A percentile compares a stretch with the other conserved stretches of the same genome.
These are phyloP conservation scores for Pontederia crassipes DNA, from an alignment of 176 grass and related monocot species.

Conservation along the genomic window DNA sequence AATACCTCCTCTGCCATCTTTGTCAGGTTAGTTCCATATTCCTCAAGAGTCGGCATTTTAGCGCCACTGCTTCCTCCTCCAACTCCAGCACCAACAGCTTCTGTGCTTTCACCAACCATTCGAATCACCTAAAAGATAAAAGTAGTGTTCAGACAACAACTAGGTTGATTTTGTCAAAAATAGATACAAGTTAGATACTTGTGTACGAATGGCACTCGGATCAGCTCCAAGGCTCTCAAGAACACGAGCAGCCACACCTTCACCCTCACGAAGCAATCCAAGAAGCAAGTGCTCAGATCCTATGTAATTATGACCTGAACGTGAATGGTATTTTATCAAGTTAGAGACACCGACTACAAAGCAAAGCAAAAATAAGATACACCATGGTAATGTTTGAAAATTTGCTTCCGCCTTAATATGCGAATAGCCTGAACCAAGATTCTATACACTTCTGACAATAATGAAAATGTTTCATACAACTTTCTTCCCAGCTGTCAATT, in stretches of 20 bases:
- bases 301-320: slow-evolving; percentile 89
- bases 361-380: not conserved
- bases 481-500: no score
- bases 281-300: slow-evolving; percentile 92
- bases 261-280: slow-evolving; percentile 83
- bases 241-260: slow-evolving; percentile 83
- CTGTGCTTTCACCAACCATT: slow-evolving; percentile 96
- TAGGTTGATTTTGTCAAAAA: slow-evolving; percentile 1
- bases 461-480: no score
- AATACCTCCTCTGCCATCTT: slow-evolving; percentile 95
- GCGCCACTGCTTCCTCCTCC: slow-evolving; percentile 81
- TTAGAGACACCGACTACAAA: not conserved
- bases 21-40: slow-evolving; percentile 97
- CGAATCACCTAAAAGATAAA: slow-evolving; percentile 65
- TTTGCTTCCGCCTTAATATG: no score
- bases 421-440: no score
- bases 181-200: slow-evolving; percentile 30
- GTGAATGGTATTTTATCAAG: slow-evolving; percentile 12
- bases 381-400: not conserved
- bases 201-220: slow-evolving; percentile 82
- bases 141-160: slow-evolving; percentile 2
- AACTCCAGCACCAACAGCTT: slow-evolving; percentile 87
- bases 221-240: slow-evolving; percentile 94
- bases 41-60: slow-evolving; percentile 98
- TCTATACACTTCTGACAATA: no score